A percentile compares a stretch with the other conserved stretches of the same genome.
Evolutionary conservation across 768 basidiomycete genomes (phyloP).

Genomic region (Lactifluus rugatus): DNA sequence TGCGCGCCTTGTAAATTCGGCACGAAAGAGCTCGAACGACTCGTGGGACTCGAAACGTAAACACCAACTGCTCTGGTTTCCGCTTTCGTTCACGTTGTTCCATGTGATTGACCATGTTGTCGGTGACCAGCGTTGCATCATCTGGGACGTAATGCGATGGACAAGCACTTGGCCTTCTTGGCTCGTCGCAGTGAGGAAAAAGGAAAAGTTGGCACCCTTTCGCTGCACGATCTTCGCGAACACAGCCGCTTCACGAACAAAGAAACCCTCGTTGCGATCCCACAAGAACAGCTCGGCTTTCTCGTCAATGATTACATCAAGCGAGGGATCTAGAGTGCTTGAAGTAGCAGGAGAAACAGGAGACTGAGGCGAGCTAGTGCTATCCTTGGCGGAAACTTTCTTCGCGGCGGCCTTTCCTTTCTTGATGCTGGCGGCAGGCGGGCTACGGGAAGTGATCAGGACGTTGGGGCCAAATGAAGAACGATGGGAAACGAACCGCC

Average conservation of each 20-base stretch:
- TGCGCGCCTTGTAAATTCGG: constrained; percentile 53
- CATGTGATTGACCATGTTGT: constrained; percentile 74
- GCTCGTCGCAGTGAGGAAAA: constrained; percentile 48
- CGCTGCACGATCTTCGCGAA: constrained; percentile 42
- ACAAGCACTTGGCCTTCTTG: constrained; percentile 43
- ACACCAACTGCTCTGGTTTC: constrained; percentile 68
- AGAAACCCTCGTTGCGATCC: constrained; percentile 41
- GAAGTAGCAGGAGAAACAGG: constrained; percentile 3
- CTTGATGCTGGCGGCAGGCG: constrained; percentile 5
- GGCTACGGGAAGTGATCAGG: constrained; percentile 5
- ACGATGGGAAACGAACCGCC: constrained; percentile 49
- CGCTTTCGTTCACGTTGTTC: constrained; percentile 58
- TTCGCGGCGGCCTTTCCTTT: constrained; percentile 21
- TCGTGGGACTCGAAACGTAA: constrained; percentile 54
- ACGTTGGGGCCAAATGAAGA: not conserved
- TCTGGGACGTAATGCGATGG: constrained; percentile 54
- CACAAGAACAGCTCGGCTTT: constrained; percentile 56
- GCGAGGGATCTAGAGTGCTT: constrained; percentile 12
- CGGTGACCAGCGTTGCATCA: constrained; percentile 62
- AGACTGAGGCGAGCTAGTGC: constrained; percentile 1
- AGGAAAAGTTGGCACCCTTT: constrained; percentile 38
- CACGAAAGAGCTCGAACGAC: constrained; percentile 49
- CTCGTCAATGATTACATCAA: constrained; percentile 28
- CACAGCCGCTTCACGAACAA: constrained; percentile 38
- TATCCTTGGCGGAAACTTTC: constrained; percentile 17